A percentile compares a stretch with the other conserved stretches of the same genome.
Conservation (phyloP, 2,329 filamentous ascomycete genomes). For the Sporothrix variecibatus region DNA sequence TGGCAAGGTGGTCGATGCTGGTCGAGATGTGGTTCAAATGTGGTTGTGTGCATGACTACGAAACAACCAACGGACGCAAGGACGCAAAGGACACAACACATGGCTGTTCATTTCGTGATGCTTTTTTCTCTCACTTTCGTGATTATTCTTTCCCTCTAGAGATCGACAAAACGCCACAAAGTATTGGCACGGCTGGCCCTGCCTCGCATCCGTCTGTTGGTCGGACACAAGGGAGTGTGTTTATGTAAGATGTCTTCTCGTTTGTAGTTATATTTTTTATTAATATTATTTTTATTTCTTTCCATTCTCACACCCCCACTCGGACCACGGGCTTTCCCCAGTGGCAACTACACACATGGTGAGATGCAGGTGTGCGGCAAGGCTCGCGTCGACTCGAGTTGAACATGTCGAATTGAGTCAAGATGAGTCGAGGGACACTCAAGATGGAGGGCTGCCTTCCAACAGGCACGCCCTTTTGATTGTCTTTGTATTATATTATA, state of each 20-base stretch:
- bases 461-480: background rate
- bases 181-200: background rate
- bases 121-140: background rate
- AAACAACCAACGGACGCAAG: constrained; percentile 4
- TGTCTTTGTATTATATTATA: background rate
- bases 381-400: background rate
- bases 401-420: background rate
- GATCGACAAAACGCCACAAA: background rate
- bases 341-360: background rate
- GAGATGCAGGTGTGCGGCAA: constrained; percentile 1
- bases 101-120: background rate
- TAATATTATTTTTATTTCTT: background rate
- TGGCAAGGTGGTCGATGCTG: background rate
- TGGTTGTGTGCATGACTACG: constrained; percentile 1
- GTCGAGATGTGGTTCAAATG: background rate
- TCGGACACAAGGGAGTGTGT: background rate
- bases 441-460: background rate
- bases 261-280: background rate
- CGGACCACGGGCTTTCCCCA: background rate
- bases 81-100: background rate
- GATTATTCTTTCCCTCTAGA: background rate
- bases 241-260: background rate
- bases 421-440: background rate
- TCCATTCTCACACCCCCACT: background rate
- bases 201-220: background rate